phyloP scores from a whole-genome alignment of 768 basidiomycete genomes.

The Tulasnella sp. region DNA sequence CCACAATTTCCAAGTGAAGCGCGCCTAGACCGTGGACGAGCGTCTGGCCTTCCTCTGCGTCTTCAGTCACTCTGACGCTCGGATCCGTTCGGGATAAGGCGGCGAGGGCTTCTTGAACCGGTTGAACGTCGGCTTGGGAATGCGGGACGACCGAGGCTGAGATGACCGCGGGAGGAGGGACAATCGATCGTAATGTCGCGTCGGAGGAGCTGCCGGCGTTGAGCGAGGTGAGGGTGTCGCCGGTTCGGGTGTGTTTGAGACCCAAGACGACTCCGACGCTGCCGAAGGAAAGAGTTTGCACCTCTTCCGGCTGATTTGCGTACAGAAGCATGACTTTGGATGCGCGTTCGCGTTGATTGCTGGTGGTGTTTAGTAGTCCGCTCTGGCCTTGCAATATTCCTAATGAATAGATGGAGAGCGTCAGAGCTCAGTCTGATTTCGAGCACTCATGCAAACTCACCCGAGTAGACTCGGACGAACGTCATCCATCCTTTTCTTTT shows the following conservation, averaged over 20 bases:
- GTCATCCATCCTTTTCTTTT: constrained; percentile 83
- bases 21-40: constrained; percentile 76
- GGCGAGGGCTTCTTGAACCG: constrained; percentile 63
- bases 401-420: constrained; percentile 20
- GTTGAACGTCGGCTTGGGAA: constrained; percentile 64
- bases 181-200: constrained; percentile 40
- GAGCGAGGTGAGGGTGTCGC: constrained; percentile 64
- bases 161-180: constrained; percentile 73
- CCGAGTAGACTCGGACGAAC: constrained; percentile 80
- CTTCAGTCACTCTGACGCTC: constrained; percentile 61
- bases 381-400: constrained; percentile 59
- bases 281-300: constrained; percentile 68
- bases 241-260: constrained; percentile 72
- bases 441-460: constrained; percentile 30
- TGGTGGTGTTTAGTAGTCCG: constrained; percentile 49
- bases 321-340: constrained; percentile 70
- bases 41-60: constrained; percentile 64
- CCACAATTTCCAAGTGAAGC: constrained; percentile 81
- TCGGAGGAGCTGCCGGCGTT: constrained; percentile 21
- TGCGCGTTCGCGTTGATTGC: constrained; percentile 58
- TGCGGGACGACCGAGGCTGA: constrained; percentile 72
- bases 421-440: background rate
- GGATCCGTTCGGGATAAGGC: constrained; percentile 76
- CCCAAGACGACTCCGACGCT: constrained; percentile 78
- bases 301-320: constrained; percentile 63